phyloP scores from a whole-genome alignment of 75 land plant genomes.

The Isoetes taiwanensis region DNA sequence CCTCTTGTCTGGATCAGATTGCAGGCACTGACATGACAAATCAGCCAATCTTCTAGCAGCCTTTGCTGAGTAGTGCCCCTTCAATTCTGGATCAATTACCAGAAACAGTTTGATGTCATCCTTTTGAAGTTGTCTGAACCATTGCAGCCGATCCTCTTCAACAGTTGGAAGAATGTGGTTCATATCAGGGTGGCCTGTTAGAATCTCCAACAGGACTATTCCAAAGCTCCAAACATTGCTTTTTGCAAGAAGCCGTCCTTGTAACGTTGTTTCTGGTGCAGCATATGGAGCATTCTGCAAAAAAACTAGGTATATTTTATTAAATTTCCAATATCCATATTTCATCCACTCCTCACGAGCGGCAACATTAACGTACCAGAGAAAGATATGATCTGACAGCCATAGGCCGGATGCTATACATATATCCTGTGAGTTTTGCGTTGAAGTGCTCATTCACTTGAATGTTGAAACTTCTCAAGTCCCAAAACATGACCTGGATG shows the following conservation, averaged over 20 bases:
- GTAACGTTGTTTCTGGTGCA: slow-evolving; percentile 50
- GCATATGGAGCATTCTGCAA: slow-evolving; percentile 42
- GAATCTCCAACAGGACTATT: slow-evolving; percentile 77
- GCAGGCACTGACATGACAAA: slow-evolving; percentile 56
- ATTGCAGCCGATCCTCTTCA: slow-evolving; percentile 61
- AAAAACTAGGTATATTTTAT: neutral
- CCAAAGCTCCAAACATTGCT: slow-evolving; percentile 97
- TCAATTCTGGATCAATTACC: slow-evolving; percentile 68
- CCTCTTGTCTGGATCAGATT: slow-evolving; percentile 55
- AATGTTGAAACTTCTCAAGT: slow-evolving; percentile 64
- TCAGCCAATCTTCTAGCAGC: slow-evolving; percentile 64
- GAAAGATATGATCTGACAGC: neutral
- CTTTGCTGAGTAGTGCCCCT: slow-evolving; percentile 51
- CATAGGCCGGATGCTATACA: slow-evolving; percentile 9
- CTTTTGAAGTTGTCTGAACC: slow-evolving; percentile 59
- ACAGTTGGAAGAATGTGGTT: slow-evolving; percentile 27
- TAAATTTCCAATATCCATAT: neutral
- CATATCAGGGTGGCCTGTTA: slow-evolving; percentile 63
- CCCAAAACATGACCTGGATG: slow-evolving; percentile 71
- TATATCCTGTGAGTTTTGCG: slow-evolving; percentile 79
- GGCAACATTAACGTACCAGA: no score
- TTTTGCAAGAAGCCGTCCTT: slow-evolving; percentile 51
- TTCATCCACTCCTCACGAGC: neutral
- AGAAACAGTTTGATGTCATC: slow-evolving; percentile 64
- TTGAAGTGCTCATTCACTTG: slow-evolving; percentile 82